Evolutionary conservation across 306 rosid species (phyloP).

Genomic region (Cyamopsis tetragonoloba): DNA sequence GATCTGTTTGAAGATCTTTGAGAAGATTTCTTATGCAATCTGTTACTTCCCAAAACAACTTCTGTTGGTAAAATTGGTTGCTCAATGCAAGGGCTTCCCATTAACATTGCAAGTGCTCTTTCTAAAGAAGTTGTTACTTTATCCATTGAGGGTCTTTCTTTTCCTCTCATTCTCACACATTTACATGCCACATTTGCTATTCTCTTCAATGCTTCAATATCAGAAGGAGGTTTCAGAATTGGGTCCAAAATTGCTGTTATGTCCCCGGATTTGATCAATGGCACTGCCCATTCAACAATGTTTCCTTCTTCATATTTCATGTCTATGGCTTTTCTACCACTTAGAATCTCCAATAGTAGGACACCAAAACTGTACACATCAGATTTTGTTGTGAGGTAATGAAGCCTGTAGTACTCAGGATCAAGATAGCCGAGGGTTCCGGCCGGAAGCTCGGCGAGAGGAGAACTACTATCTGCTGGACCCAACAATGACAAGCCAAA

Average conservation of each 20-base stretch:
- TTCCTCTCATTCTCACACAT: conserved; percentile 95
- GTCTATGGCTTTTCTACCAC: conserved; percentile 94
- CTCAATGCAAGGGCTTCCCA: conserved; percentile 92
- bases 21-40: conserved; percentile 85
- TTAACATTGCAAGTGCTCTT: conserved; percentile 71
- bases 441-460: conserved; percentile 86
- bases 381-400: conserved; percentile 92
- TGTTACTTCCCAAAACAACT: conserved; percentile 84
- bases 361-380: conserved; percentile 97
- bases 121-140: conserved; percentile 92
- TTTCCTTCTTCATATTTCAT: conserved; percentile 88
- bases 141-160: conserved; percentile 97
- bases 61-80: conserved; percentile 96
- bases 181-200: conserved; percentile 91
- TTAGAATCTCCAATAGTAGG: conserved; percentile 72
- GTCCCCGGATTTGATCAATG: conserved; percentile 71
- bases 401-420: conserved; percentile 95
- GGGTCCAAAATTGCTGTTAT: conserved; percentile 60
- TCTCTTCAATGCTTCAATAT: conserved; percentile 76
- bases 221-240: conserved; percentile 60
- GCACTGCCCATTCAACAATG: conserved; percentile 97
- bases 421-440: conserved; percentile 98
- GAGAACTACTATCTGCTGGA: conserved; percentile 83
- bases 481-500: conserved; percentile 83
- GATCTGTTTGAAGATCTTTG: conserved; percentile 84